Evolutionary conservation across 2,329 filamentous ascomycete species (phyloP).

Genomic region (Epichloe gansuensis): DNA sequence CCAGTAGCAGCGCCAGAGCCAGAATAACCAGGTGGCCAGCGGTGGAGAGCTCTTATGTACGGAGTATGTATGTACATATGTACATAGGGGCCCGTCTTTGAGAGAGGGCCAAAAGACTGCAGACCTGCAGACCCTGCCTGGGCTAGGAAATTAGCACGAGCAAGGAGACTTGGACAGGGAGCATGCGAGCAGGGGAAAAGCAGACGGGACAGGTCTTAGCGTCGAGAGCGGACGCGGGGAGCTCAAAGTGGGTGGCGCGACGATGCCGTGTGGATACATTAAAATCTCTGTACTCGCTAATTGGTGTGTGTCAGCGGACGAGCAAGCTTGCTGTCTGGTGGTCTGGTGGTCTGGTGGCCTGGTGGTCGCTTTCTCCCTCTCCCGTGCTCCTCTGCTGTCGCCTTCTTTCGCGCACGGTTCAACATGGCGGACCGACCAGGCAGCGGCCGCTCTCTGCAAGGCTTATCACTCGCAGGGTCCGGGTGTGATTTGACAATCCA

Average conservation of each 20-base stretch:
- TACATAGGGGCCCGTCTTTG: background rate
- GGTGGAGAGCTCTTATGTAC: background rate
- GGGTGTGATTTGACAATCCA: too few relatives aligned
- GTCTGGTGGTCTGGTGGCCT: too few relatives aligned
- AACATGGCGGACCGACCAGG: background rate
- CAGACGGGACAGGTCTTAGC: background rate
- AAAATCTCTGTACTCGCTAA: too few relatives aligned
- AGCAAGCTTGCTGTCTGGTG: too few relatives aligned
- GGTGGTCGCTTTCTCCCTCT: too few relatives aligned
- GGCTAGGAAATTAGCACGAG: constrained; percentile 3
- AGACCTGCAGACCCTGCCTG: background rate
- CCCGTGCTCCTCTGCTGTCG: too few relatives aligned
- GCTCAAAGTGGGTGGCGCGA: background rate
- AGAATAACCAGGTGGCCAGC: background rate
- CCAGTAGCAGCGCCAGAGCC: background rate
- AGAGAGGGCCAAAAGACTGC: background rate
- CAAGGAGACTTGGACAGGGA: background rate
- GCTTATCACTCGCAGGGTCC: background rate
- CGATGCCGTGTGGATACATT: background rate
- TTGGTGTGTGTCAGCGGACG: too few relatives aligned
- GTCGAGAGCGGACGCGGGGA: constrained; percentile 1
- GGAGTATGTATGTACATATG: too few relatives aligned
- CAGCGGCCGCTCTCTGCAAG: too few relatives aligned
- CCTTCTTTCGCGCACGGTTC: background rate
- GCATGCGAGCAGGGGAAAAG: background rate